Evolutionary conservation across 208 protist species (phyloP).

Genomic region (Trypanosoma brucei): DNA sequence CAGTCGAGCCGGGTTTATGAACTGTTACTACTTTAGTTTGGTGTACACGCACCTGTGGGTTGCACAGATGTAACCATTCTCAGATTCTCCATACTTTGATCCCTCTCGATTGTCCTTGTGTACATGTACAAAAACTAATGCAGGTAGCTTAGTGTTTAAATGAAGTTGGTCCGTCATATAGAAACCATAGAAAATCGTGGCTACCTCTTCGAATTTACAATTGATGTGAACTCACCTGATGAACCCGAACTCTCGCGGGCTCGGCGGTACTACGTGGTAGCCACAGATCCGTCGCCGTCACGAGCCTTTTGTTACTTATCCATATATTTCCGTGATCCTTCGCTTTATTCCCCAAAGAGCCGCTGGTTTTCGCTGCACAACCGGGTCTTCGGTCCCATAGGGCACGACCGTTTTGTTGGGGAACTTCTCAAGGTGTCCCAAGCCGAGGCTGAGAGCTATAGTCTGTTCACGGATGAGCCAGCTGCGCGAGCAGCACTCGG

Average conservation of each 20-base stretch:
- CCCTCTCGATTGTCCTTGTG: no score
- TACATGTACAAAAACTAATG: not conserved
- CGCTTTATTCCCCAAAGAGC: slow-evolving; percentile 13
- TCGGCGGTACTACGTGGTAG: slow-evolving; percentile 58
- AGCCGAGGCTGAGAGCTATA: slow-evolving; percentile 3
- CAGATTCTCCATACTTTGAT: no score
- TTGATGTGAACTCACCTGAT: slow-evolving; percentile 53
- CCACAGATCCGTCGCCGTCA: slow-evolving; percentile 17
- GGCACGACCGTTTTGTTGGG: slow-evolving; percentile 44
- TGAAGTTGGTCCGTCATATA: slow-evolving; percentile 24
- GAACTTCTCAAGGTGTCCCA: slow-evolving; percentile 21
- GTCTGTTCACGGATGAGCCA: slow-evolving; percentile 45
- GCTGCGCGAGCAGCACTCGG: slow-evolving; percentile 31
- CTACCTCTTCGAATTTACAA: slow-evolving; percentile 56
- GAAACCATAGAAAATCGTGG: slow-evolving; percentile 10
- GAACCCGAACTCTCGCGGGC: slow-evolving; percentile 26
- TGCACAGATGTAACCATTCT: no score
- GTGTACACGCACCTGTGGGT: no score
- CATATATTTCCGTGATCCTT: slow-evolving; percentile 29
- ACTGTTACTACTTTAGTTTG: no score
- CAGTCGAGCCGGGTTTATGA: no score
- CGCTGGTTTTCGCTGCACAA: slow-evolving; percentile 54
- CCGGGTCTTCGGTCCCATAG: slow-evolving; percentile 38
- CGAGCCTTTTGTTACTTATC: slow-evolving; percentile 18
- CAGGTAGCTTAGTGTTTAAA: not conserved